A percentile compares a stretch with the other conserved stretches of the same genome.
Conservation (phyloP, 768 basidiomycete species). For the Phaffia tasmanica region DNA sequence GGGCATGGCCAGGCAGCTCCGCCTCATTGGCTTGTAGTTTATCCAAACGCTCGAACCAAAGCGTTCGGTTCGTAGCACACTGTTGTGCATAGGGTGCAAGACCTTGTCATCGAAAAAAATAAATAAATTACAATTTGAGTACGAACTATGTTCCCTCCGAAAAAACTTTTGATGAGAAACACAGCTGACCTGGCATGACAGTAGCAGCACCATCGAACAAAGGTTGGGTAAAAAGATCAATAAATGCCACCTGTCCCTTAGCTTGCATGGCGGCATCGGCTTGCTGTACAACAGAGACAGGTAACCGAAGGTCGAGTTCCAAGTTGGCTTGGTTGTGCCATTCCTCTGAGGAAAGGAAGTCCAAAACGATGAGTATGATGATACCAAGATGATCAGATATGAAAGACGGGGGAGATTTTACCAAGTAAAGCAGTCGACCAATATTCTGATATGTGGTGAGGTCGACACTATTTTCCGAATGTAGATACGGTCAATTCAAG, state of each 20-base stretch:
- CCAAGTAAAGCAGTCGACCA: conserved; percentile 83
- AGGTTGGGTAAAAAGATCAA: conserved; percentile 67
- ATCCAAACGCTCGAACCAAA: conserved; percentile 53
- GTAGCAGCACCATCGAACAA: conserved; percentile 63
- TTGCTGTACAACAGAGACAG: conserved; percentile 48
- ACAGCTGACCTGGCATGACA: conserved; percentile 58
- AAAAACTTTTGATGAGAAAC: neutral
- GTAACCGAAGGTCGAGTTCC: conserved; percentile 65
- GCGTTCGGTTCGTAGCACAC: conserved; percentile 56
- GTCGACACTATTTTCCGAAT: conserved; percentile 70
- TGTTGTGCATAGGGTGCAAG: conserved; percentile 56
- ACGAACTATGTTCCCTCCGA: conserved; percentile 23
- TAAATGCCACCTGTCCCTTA: conserved; percentile 78
- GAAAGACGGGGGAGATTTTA: too few species aligned
- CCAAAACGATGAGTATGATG: too few species aligned
- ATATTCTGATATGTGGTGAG: conserved; percentile 76
- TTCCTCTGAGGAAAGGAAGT: too few species aligned
- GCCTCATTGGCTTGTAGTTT: neutral
- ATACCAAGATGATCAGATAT: too few species aligned
- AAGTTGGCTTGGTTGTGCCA: conserved; percentile 84
- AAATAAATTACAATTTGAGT: neutral
- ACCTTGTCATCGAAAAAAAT: conserved; percentile 41
- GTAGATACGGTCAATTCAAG: too few species aligned
- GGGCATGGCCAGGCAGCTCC: conserved; percentile 3
- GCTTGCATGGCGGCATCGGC: conserved; percentile 57